Evolutionary conservation across 441 rosid species (phyloP).

Genomic region (Isatis lusitanica): DNA sequence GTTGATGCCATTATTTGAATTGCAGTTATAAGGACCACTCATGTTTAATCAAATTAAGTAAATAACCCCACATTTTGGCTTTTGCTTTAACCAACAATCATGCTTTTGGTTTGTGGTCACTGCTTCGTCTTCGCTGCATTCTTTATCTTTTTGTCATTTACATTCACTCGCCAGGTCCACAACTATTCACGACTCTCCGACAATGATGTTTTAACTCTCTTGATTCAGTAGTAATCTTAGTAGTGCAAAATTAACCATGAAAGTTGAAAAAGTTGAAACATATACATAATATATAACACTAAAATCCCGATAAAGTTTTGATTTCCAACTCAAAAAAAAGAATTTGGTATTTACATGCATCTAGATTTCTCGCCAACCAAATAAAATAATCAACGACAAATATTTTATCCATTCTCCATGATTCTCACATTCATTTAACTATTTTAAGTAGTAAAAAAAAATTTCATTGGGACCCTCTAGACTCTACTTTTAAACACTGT

Average conservation of each 20-base stretch:
- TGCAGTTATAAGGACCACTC: background rate
- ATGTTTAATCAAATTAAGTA: conserved; percentile 15
- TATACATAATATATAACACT: background rate
- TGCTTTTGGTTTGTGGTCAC: conserved; percentile 27
- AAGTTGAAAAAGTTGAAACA: background rate
- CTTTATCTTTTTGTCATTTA: conserved; percentile 6
- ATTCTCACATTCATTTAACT: background rate
- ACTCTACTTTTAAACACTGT: background rate
- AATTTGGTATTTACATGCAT: background rate
- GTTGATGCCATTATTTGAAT: background rate
- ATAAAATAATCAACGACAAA: background rate
- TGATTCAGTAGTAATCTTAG: background rate
- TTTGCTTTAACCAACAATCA: conserved; percentile 25
- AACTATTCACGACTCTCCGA: conserved; percentile 15
- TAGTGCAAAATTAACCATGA: background rate
- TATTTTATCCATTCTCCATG: background rate
- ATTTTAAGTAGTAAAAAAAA: background rate
- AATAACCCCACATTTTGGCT: conserved; percentile 1
- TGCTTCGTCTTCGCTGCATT: conserved; percentile 17
- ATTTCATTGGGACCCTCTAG: background rate
- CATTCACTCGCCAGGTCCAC: conserved; percentile 9
- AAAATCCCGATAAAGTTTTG: too few species aligned
- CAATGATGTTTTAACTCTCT: background rate
- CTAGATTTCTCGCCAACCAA: background rate
- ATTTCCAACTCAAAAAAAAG: too few species aligned